Evolutionary conservation across 1,284 basidiomycete genomes (phyloP).

Genomic region (Taiwanofungus camphoratus): DNA sequence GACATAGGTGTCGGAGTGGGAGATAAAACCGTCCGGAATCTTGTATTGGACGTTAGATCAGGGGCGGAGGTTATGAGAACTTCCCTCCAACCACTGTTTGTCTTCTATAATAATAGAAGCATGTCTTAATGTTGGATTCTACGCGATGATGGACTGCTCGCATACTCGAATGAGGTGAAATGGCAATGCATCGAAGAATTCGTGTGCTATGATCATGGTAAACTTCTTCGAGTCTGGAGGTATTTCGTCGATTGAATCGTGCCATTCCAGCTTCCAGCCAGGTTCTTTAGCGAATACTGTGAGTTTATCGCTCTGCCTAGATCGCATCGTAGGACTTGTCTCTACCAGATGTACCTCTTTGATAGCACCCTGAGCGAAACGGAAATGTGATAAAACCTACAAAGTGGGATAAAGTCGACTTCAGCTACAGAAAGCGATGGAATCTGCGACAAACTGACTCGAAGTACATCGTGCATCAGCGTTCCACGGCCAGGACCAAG

Average conservation of each 20-base stretch:
- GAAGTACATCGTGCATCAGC: conserved; percentile 85
- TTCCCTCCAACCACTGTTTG: conserved; percentile 80
- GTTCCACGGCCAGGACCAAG: conserved; percentile 95
- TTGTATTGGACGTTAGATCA: conserved; percentile 26
- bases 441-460: conserved; percentile 45
- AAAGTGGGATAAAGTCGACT: neutral
- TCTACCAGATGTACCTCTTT: conserved; percentile 76
- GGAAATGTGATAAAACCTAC: conserved; percentile 29
- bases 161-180: conserved; percentile 85
- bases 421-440: conserved; percentile 7
- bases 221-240: conserved; percentile 50
- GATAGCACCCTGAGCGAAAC: conserved; percentile 34
- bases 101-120: conserved; percentile 60
- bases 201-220: conserved; percentile 91
- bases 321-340: conserved; percentile 64
- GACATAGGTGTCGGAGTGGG: conserved; percentile 60
- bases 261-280: conserved; percentile 59
- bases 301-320: conserved; percentile 60
- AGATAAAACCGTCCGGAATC: conserved; percentile 66
- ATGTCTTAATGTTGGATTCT: no score
- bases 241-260: conserved; percentile 69
- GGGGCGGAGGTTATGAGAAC: conserved; percentile 61
- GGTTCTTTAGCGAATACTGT: conserved; percentile 20
- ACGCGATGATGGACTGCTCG: conserved; percentile 3
- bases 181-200: conserved; percentile 97